Evolutionary conservation across 208 protist species (phyloP).

Genomic region (Trypanosoma boissoni): DNA sequence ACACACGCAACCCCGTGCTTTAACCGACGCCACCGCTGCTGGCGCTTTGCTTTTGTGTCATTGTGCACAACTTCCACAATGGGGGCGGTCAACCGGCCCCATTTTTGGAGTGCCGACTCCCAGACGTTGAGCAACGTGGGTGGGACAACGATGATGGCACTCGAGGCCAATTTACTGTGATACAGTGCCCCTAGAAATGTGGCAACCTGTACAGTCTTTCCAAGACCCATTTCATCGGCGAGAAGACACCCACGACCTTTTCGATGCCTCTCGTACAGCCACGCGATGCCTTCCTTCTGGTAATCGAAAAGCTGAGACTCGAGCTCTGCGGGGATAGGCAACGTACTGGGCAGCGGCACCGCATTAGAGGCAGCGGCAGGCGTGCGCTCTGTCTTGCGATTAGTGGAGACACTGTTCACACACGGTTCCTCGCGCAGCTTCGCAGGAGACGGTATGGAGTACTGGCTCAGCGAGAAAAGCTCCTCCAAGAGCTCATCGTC

Average conservation of each 20-base stretch:
- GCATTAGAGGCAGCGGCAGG: not conserved
- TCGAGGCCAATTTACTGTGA: constrained; percentile 56
- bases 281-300: constrained; percentile 93
- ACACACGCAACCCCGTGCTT: constrained; percentile 48
- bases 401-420: too few relatives aligned
- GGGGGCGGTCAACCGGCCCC: constrained; percentile 27
- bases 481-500: constrained; percentile 67
- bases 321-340: constrained; percentile 33
- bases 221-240: constrained; percentile 97
- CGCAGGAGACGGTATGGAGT: constrained; percentile 1
- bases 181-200: constrained; percentile 90
- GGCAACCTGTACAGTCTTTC: constrained; percentile 97
- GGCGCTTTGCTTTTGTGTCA: constrained; percentile 42
- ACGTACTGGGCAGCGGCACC: not conserved
- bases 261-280: constrained; percentile 95
- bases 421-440: constrained; percentile 16
- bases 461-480: constrained; percentile 53
- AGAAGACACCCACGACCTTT: constrained; percentile 93
- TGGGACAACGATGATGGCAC: constrained; percentile 94
- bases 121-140: constrained; percentile 91
- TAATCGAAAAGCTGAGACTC: constrained; percentile 84
- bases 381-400: too few relatives aligned
- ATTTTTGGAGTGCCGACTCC: constrained; percentile 86
- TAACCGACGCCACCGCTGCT: constrained; percentile 52
- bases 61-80: constrained; percentile 59